Evolutionary conservation across 345 rosid species (phyloP).

Genomic region (Melastoma malabathricum): DNA sequence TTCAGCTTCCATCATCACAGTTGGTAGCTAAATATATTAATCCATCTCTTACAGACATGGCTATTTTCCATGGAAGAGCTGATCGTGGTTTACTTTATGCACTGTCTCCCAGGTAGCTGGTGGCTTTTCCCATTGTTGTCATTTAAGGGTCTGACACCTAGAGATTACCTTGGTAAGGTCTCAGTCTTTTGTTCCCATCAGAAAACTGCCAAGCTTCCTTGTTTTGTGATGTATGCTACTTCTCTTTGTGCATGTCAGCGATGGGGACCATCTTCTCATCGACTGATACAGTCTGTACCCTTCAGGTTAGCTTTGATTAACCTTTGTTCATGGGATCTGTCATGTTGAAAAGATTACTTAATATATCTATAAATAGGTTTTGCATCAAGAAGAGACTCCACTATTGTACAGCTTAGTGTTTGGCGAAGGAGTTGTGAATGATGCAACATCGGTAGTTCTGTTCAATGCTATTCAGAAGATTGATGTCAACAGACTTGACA

Average conservation of each 20-base stretch:
- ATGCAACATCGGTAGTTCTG: conserved; percentile 78
- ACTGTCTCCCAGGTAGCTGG: conserved; percentile 51
- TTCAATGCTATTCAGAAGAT: conserved; percentile 78
- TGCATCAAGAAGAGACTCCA: conserved; percentile 85
- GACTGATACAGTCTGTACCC: conserved; percentile 88
- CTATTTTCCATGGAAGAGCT: neutral
- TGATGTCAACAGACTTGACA: conserved; percentile 33
- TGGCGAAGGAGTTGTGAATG: conserved; percentile 94
- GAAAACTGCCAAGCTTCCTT: neutral
- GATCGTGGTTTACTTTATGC: conserved; percentile 2
- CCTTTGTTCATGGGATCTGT: conserved; percentile 3
- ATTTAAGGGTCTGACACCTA: conserved; percentile 36
- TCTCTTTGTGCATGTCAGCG: conserved; percentile 30
- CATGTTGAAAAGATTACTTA: neutral
- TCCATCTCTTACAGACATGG: neutral
- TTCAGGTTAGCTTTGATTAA: conserved; percentile 44
- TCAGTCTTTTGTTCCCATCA: neutral
- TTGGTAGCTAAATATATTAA: conserved; percentile 29
- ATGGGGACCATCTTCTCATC: conserved; percentile 83
- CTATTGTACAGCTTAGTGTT: conserved; percentile 76
- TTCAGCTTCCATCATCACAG: conserved; percentile 41
- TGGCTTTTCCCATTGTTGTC: conserved; percentile 60
- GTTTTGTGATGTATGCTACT: conserved; percentile 5
- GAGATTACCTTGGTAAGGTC: conserved; percentile 63
- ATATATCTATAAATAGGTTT: conserved; percentile 31